Base-by-base conservation (phyloP, 768 basidiomycete species). In the Mycena vitilis region DNA sequence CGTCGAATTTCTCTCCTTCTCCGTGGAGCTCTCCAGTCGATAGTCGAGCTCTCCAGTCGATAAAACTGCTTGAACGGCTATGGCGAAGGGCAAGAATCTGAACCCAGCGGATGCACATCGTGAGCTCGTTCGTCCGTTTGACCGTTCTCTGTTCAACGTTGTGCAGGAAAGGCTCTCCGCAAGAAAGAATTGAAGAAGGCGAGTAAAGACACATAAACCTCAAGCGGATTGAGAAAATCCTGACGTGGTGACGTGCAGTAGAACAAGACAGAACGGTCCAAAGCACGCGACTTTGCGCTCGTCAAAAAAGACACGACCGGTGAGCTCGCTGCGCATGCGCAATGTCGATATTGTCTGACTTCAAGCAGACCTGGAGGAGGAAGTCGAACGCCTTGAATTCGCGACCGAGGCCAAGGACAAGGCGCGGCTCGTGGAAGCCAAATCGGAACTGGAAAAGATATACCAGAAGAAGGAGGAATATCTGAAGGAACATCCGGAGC, bases 161-260 rank as follows among this genome's bases (percentile, higher is more conserved):
- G 42, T 40, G 30, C 73, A 98, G 96, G 96, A 63, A 99, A 99
- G 81, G 90, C 94, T 4, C 91, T 91, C 76, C 87, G 95, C 66
- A 96, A 95, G 79, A 98, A 96, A 78, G 97, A 99, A 78, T 83
- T 98, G 51, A 97, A 97, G 83, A 97, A 95, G 91, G 95, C 91
- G 80, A 72, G 88, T 70, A 42, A n/a, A n/a, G n/a, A n/a, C n/a
- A n/a, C n/a, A n/a, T n/a, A n/a, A 36, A 64, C 42, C 36, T 58
- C 49, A 16, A 38, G 8, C 25, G 45, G 22, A 71, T 71, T 53
- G 70, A 63, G 55, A 68, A 66, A 56, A 44, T 51, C 56, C 60
- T 76, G 69, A 77, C 55, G 49, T 49, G 59, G 40, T 61, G 60
- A 63, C 73, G 59, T 85, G 80, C 80, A 89, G 87, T 91, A 96